Percentiles rank a stretch among this genome's conserved stretches.
These are phyloP conservation scores for Micractinium conductrix DNA, from an alignment of 139 green algal genomes.

Conservation along the genomic window DNA sequence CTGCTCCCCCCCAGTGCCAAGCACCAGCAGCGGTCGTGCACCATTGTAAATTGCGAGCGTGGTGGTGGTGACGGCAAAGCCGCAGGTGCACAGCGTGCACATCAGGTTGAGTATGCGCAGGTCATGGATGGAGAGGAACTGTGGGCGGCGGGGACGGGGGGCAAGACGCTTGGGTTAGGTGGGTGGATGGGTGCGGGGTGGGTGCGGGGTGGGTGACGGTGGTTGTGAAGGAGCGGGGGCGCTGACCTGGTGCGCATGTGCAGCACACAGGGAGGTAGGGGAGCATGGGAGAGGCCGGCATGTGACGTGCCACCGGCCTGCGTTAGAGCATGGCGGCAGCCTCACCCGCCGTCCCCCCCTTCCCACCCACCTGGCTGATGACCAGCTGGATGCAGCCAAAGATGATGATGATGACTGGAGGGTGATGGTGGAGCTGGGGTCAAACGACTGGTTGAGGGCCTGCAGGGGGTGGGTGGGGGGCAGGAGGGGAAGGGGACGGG, in stretches of 20 bases:
- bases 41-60: slow-evolving; percentile 41
- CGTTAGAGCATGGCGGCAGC: no score
- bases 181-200: no score
- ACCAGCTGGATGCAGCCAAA: slow-evolving; percentile 55
- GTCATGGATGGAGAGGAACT: slow-evolving; percentile 42
- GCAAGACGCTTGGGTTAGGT: no score
- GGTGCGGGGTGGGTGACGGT: no score
- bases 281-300: no score
- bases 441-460: slow-evolving; percentile 42
- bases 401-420: slow-evolving; percentile 51
- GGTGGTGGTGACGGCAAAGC: slow-evolving; percentile 40
- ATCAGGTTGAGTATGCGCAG: slow-evolving; percentile 51
- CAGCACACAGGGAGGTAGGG: no score
- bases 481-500: no score
- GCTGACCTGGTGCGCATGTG: no score
- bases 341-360: no score
- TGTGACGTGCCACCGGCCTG: no score
- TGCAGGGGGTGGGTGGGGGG: no score
- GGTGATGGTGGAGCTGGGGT: slow-evolving; percentile 35
- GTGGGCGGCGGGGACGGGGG: neutral
- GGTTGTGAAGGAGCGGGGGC: neutral
- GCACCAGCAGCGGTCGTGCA: no score
- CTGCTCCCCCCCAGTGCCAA: neutral
- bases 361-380: slow-evolving; percentile 48
- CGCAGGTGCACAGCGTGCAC: slow-evolving; percentile 49